These are phyloP conservation scores for Aspergillus udagawae DNA, from an alignment of 2,329 filamentous ascomycete species.

Conservation along the genomic window DNA sequence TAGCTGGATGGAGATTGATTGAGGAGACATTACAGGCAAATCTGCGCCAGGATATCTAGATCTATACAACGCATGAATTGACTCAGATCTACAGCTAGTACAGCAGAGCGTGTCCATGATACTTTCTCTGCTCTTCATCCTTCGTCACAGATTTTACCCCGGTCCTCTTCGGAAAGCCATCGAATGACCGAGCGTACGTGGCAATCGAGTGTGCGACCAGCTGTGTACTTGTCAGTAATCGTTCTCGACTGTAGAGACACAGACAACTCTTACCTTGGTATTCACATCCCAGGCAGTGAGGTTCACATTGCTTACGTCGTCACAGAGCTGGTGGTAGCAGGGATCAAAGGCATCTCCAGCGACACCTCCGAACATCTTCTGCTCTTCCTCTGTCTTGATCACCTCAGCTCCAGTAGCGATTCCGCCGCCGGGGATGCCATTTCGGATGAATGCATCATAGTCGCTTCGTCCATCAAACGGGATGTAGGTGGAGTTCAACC, in stretches of 20 bases:
- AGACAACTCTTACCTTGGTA: conserved; percentile 39
- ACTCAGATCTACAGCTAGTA: neutral
- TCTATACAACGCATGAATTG: neutral
- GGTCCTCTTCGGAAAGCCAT: conserved; percentile 59
- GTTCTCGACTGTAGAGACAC: neutral
- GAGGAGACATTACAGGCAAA: neutral
- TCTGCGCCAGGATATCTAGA: too few relatives aligned
- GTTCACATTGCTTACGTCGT: conserved; percentile 52
- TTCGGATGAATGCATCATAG: conserved; percentile 71
- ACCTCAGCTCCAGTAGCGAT: conserved; percentile 75
- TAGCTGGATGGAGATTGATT: neutral
- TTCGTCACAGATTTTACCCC: conserved; percentile 4
- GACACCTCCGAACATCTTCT: conserved; percentile 62
- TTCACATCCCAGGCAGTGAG: conserved; percentile 53
- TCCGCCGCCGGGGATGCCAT: conserved; percentile 69
- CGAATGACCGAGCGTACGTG: conserved; percentile 62
- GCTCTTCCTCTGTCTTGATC: conserved; percentile 66
- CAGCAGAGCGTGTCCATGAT: conserved; percentile 5
- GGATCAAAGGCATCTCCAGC: conserved; percentile 54
- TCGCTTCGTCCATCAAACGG: conserved; percentile 75
- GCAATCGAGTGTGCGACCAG: conserved; percentile 68
- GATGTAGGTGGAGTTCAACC: conserved; percentile 65
- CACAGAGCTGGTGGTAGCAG: conserved; percentile 53
- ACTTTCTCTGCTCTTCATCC: neutral
- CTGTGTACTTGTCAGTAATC: conserved; percentile 2